Evolutionary conservation across 805 yeast species (phyloP), one percentile per base, ranked within the genome.

Genomic region (Diddensiella santjacobensis): DNA sequence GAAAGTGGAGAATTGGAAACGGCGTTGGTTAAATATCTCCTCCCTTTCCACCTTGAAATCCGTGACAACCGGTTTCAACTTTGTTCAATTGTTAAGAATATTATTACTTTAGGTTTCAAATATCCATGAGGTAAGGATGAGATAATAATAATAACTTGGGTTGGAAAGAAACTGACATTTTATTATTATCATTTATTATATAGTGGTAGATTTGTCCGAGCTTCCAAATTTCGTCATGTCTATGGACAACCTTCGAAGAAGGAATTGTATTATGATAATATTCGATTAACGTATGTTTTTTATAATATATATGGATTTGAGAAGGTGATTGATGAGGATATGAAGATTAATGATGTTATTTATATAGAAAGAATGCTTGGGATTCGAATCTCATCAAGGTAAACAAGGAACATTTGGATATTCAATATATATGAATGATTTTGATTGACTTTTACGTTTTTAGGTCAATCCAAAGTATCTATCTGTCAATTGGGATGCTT

Each of bases 171-270:
- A n/a, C n/a, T n/a, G n/a, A n/a, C n/a, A n/a, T n/a, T n/a, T n/a
- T n/a, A n/a, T n/a, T n/a, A n/a, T n/a, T n/a, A n/a, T n/a, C n/a
- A n/a, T n/a, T n/a, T n/a, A n/a, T n/a, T n/a, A n/a, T 17, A 18
- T 33, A 66, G 69, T 49, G 68, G 70, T 30, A 82, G 85, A 68
- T 89, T 90, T 65, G 97, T 93, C 38, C 86, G 98, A 71, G 96
- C 96, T 19, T 91, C 98, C 6, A 93, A 93, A 66, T 93, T 83
- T 65, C 87, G 99, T 64, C 98, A 93, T 65, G 97, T 93, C 19
- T 93, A 77, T 67, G 98, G 98, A 37, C 97, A 90, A 70, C 80
- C 93, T 15, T 73, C 81, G 52, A 79, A 79, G 64, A 81, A 77
- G 62, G 91, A 85, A 61, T 69, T 78, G 49, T 78, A 84, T 65